Base-by-base conservation (phyloP, 352 stramenopile species). In the Poterioochromonas sp. region DNA sequence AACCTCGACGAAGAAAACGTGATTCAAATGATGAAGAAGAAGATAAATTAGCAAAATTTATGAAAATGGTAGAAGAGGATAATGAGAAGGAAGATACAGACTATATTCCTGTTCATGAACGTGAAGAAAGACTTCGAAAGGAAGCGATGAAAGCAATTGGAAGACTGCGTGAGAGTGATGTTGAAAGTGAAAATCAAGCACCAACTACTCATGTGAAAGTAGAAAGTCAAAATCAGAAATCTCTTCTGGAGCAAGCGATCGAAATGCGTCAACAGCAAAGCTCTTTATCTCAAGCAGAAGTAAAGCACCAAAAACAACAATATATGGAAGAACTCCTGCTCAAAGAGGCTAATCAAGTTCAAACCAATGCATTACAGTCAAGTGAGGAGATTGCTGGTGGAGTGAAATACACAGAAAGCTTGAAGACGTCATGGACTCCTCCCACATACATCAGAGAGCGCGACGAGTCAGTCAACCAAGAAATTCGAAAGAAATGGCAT, bases 401-500 rank as follows among this genome's bases (percentile, higher is more conserved):
- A 8, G 90, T 94, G 41, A 85, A 89, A 12, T 98, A 98, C 84
- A 87, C 84, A n/a, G 83, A 94, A 32, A 83, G 86, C 22, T 88
- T 98, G 81, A 87, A 86, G 44, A 95, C 91, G 34, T 94, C 88
- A 26, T 98, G 95, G 95, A 87, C 79, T 41, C 89, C 91, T 29
- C 94, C 95, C 1, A 80, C 80, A 0, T 89, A 88, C 69, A 93
- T 98, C 71, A 79, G 90, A 22, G 79, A 86, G 34, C 89, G 97
- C 87, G 91, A 86, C 5, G 85, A 90, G 77, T 89, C 89, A 0
- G 86, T 92, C 54, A 94, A 92, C 83, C 86, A 96, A 60, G 87
- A 88, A 20, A 88, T 97, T 54, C 90, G 95, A 39, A 92, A 96
- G 69, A 98, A 99, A 83, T 98, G 93, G 93, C 93, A 98, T 85